phyloP scores from a whole-genome alignment of 306 rosid species.

The Trichosanthes truncata region DNA sequence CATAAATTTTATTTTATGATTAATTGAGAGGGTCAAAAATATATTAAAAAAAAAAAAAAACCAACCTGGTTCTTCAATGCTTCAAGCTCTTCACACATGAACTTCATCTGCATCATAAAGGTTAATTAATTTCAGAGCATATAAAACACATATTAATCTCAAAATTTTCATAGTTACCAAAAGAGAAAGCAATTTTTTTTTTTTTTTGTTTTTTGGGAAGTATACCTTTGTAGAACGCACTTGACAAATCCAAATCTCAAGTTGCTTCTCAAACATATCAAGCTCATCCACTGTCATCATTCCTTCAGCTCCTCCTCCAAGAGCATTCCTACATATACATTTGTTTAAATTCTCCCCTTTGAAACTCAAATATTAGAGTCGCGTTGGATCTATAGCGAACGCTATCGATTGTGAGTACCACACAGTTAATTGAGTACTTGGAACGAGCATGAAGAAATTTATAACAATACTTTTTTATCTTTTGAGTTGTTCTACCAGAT shows the following conservation, averaged over 20 bases:
- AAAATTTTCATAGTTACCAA: neutral
- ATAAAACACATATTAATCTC: neutral
- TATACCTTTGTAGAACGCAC: constrained; percentile 76
- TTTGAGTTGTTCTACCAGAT: no score
- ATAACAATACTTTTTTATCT: no score
- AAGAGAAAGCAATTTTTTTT: neutral
- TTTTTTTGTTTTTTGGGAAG: neutral
- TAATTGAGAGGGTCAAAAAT: neutral
- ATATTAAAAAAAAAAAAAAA: neutral
- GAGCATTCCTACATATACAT: constrained; percentile 31
- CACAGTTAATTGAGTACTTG: no score
- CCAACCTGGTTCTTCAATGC: constrained; percentile 62
- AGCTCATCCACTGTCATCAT: constrained; percentile 58
- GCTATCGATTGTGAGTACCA: no score
- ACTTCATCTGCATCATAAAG: constrained; percentile 41
- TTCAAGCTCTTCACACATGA: constrained; percentile 69
- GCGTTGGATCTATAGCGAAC: no score
- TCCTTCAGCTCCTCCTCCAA: constrained; percentile 59
- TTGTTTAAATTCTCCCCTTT: neutral
- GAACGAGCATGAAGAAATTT: no score
- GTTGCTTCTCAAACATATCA: constrained; percentile 66
- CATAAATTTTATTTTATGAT: neutral
- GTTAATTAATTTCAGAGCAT: neutral
- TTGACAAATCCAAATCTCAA: constrained; percentile 72
- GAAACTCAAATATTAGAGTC: neutral